Conservation (phyloP, 805 yeast species). For the Yarrowia sp. region DNA sequence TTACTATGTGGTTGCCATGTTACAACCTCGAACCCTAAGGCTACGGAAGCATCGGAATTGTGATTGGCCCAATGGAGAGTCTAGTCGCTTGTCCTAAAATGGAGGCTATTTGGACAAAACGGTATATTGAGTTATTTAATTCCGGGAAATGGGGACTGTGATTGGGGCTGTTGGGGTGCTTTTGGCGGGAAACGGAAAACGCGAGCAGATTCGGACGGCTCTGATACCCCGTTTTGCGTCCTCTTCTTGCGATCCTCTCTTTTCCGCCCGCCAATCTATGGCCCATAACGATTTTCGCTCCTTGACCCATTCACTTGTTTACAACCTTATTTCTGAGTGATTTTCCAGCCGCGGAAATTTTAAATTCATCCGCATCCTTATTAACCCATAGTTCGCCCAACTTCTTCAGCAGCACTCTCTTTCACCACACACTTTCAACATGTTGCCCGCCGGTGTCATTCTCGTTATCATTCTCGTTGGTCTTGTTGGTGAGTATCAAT, state of each 20-base stretch:
- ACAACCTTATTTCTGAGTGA: conserved; percentile 26
- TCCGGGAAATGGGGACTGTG: background rate
- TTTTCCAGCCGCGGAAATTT: conserved; percentile 24
- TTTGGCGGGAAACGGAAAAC: too few relatives aligned
- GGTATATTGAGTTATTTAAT: conserved; percentile 21
- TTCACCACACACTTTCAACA: conserved; percentile 34
- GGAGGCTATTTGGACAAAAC: conserved; percentile 20
- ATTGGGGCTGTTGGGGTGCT: background rate
- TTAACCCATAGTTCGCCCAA: conserved; percentile 26
- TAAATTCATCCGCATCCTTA: conserved; percentile 22
- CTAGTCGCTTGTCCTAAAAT: conserved; percentile 25
- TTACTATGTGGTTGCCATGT: conserved; percentile 1
- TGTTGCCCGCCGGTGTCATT: conserved; percentile 75
- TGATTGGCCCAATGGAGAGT: conserved; percentile 22
- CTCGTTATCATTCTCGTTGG: conserved; percentile 52
- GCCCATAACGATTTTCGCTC: too few relatives aligned
- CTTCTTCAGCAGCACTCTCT: conserved; percentile 14
- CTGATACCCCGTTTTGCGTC: too few relatives aligned
- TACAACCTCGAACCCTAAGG: background rate
- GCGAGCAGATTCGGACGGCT: too few relatives aligned
- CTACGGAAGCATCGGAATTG: background rate
- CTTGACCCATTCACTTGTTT: conserved; percentile 16
- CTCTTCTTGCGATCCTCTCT: too few relatives aligned
- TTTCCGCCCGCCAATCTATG: too few relatives aligned
- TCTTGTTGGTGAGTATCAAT: conserved; percentile 42